These are phyloP conservation scores for Komagataella populi DNA, from an alignment of 805 yeast genomes.

Conservation along the genomic window DNA sequence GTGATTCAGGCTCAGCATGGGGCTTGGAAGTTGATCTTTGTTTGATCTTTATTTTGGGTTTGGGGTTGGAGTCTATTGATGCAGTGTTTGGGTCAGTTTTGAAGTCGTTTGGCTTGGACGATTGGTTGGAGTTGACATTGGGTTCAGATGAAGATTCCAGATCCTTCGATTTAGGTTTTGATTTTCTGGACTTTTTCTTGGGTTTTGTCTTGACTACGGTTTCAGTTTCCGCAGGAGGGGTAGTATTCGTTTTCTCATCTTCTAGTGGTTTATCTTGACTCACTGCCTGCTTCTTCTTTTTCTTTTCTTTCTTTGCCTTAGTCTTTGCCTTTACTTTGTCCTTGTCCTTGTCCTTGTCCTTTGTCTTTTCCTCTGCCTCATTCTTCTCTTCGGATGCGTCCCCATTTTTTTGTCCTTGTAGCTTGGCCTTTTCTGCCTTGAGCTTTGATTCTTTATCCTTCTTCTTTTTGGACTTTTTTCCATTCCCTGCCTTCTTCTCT, in stretches of 20 bases:
- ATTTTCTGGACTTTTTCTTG: not conserved
- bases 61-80: not conserved
- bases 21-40: not conserved
- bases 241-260: not conserved
- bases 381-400: not conserved
- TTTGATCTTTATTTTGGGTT: not conserved
- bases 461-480: conserved; percentile 4
- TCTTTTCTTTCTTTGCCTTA: not conserved
- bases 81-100: not conserved
- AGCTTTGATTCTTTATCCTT: conserved; percentile 1
- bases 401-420: not conserved
- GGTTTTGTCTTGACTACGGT: not conserved
- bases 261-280: not conserved
- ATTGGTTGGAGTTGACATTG: not conserved
- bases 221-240: not conserved
- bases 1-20: not conserved
- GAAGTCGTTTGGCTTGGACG: not conserved
- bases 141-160: not conserved
- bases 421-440: not conserved
- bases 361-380: not conserved
- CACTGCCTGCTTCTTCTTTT: not conserved
- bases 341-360: not conserved
- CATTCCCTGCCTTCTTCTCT: conserved; percentile 5
- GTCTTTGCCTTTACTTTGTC: not conserved
- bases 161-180: not conserved